Percentiles rank a stretch among this genome's conserved stretches.
These are phyloP conservation scores for Fusarium solani-melongenae DNA, from an alignment of 2,329 filamentous ascomycete genomes.

Conservation along the genomic window DNA sequence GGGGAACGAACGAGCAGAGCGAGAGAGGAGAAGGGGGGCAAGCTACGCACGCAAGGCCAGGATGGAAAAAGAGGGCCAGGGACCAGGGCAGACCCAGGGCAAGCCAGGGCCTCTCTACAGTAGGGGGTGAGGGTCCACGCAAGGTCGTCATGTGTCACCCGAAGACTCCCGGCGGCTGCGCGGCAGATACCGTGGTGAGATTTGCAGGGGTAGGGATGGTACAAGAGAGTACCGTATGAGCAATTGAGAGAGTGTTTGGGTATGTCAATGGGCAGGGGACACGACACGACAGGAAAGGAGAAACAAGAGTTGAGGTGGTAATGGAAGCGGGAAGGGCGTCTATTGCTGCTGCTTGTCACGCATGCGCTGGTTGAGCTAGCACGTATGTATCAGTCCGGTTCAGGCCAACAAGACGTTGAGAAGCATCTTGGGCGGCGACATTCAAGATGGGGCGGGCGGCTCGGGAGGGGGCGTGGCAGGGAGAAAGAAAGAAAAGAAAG, in stretches of 20 bases:
- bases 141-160: slow-evolving; percentile 30
- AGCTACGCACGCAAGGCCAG: background rate
- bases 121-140: slow-evolving; percentile 9
- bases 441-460: background rate
- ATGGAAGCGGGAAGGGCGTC: slow-evolving; percentile 27
- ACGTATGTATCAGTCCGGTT: background rate
- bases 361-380: background rate
- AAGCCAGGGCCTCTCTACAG: background rate
- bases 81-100: slow-evolving; percentile 14
- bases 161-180: slow-evolving; percentile 26
- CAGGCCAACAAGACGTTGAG: background rate
- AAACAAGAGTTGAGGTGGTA: background rate
- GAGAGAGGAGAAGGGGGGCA: background rate
- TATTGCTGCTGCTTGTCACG: background rate
- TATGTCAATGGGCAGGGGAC: background rate
- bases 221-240: slow-evolving; percentile 13
- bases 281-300: background rate
- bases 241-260: slow-evolving; percentile 6
- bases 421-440: background rate
- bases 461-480: background rate
- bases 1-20: background rate
- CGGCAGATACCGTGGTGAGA: slow-evolving; percentile 28
- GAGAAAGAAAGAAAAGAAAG: too few species aligned
- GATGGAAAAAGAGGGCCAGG: slow-evolving; percentile 6
- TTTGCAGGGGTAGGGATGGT: slow-evolving; percentile 13